Evolutionary conservation across 805 yeast genomes (phyloP).

Genomic region (Ogataea naganishii): DNA sequence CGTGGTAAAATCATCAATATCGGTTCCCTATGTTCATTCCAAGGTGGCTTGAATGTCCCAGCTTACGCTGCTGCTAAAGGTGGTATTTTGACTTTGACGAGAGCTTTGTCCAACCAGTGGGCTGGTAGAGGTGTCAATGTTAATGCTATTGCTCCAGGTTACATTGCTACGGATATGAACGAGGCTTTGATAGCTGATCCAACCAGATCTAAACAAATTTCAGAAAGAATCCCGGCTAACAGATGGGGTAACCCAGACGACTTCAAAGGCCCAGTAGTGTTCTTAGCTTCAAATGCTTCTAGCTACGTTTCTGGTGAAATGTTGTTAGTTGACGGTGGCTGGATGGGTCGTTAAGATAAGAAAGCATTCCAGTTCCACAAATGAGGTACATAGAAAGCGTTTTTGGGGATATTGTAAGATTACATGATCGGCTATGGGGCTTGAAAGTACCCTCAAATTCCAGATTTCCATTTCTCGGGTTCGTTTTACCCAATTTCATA

Average conservation of each 20-base stretch:
- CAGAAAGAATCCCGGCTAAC: constrained; percentile 33
- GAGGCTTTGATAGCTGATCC: constrained; percentile 18
- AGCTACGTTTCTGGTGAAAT: constrained; percentile 44
- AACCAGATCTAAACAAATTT: constrained; percentile 18
- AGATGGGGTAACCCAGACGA: constrained; percentile 43
- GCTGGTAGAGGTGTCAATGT: constrained; percentile 33
- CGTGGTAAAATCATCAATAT: constrained; percentile 34
- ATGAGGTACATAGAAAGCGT: no score
- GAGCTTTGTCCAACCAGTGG: constrained; percentile 36
- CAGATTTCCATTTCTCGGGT: no score
- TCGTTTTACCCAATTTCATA: no score
- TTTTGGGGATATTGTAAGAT: no score
- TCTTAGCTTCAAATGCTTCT: constrained; percentile 41
- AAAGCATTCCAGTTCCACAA: no score
- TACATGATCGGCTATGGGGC: no score
- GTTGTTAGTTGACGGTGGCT: constrained; percentile 49
- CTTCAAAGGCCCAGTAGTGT: constrained; percentile 33
- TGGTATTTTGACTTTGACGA: constrained; percentile 27
- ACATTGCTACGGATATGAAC: constrained; percentile 38
- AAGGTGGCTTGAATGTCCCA: constrained; percentile 28
- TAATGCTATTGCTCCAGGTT: constrained; percentile 44
- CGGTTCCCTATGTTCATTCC: constrained; percentile 31
- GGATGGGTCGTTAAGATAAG: constrained; percentile 26
- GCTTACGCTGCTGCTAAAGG: constrained; percentile 36
- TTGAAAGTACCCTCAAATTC: no score